These are phyloP conservation scores for Stygiomarasmius scandens DNA, from an alignment of 1,284 basidiomycete genomes.

Conservation along the genomic window DNA sequence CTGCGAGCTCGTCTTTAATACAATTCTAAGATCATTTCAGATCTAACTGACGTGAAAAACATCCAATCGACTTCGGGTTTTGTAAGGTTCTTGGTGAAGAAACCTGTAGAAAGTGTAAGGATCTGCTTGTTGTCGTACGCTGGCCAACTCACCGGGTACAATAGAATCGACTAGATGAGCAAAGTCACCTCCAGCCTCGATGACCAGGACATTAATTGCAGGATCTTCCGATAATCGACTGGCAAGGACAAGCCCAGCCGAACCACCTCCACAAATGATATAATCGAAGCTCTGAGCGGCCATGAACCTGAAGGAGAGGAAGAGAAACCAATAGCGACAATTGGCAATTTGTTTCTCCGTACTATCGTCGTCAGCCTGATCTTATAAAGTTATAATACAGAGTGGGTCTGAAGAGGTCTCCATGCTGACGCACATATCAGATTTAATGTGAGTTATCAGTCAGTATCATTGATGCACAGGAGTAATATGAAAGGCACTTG, in stretches of 20 bases:
- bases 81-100: not conserved
- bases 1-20: not conserved
- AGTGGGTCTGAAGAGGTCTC: no score
- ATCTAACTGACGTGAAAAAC: not conserved
- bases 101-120: not conserved
- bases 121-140: not conserved
- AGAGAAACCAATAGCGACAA: not conserved
- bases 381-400: no score
- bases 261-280: constrained; percentile 10
- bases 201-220: not conserved
- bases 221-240: constrained; percentile 1
- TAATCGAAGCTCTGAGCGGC: constrained; percentile 6
- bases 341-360: no score
- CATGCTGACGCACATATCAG: no score
- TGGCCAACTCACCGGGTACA: not conserved
- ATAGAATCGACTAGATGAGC: not conserved
- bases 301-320: not conserved
- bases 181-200: not conserved
- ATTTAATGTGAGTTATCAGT: no score
- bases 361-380: no score
- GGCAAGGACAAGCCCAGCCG: constrained; percentile 8
- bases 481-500: no score
- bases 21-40: not conserved
- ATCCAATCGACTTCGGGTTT: constrained; percentile 1
- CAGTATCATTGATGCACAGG: no score